phyloP scores from a whole-genome alignment of 306 rosid species.

The Morella rubra region DNA sequence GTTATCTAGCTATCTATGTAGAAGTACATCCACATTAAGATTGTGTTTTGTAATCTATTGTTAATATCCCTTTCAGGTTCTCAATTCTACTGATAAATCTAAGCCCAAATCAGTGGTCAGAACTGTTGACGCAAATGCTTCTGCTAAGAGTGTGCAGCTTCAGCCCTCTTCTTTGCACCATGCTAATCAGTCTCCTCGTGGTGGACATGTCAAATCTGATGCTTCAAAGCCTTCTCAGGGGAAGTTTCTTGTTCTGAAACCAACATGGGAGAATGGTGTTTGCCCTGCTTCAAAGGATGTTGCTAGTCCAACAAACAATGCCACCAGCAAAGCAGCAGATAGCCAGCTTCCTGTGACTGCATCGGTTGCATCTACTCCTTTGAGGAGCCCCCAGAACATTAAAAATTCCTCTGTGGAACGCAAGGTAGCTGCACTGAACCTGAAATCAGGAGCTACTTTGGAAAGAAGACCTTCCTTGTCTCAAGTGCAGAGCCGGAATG shows the following conservation, averaged over 20 bases:
- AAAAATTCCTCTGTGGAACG: constrained; percentile 60
- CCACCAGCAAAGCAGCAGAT: constrained; percentile 57
- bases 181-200: constrained; percentile 62
- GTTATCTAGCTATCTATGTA: neutral
- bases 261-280: constrained; percentile 81
- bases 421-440: constrained; percentile 61
- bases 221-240: constrained; percentile 78
- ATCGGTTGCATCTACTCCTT: constrained; percentile 56
- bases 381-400: constrained; percentile 60
- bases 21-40: neutral
- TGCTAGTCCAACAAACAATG: constrained; percentile 57
- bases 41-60: constrained; percentile 17
- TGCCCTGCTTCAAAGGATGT: constrained; percentile 64
- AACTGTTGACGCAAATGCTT: constrained; percentile 56
- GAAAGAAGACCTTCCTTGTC: constrained; percentile 82
- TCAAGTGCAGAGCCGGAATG: constrained; percentile 93
- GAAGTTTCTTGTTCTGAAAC: constrained; percentile 88
- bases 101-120: constrained; percentile 69
- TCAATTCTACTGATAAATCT: constrained; percentile 78
- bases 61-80: constrained; percentile 44
- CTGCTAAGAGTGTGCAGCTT: constrained; percentile 62
- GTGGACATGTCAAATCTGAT: constrained; percentile 67
- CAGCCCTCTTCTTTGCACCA: constrained; percentile 50
- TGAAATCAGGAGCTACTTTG: constrained; percentile 59
- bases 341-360: constrained; percentile 61